Evolutionary conservation across 495 filamentous ascomycete species (phyloP).

Genomic region (Melanomma pulvis-pyrius): DNA sequence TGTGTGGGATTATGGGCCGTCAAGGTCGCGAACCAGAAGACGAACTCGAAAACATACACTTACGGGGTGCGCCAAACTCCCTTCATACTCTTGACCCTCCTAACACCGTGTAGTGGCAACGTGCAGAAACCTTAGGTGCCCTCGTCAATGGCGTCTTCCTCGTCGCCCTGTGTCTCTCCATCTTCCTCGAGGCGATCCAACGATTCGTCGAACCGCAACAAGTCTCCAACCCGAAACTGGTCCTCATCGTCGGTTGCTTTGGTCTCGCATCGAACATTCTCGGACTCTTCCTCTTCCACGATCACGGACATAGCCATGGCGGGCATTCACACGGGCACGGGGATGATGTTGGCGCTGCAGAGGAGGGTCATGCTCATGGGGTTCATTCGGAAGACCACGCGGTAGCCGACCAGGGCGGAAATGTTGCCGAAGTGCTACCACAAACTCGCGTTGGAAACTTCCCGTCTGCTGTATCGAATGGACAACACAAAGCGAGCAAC

Average conservation of each 20-base stretch:
- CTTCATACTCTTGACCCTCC: constrained; percentile 23
- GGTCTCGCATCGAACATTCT: constrained; percentile 88
- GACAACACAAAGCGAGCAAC: neutral
- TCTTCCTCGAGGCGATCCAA: constrained; percentile 90
- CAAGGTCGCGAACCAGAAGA: constrained; percentile 74
- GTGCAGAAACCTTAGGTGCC: constrained; percentile 95
- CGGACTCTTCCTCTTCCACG: constrained; percentile 88
- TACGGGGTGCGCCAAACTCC: constrained; percentile 71
- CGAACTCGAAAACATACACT: constrained; percentile 83
- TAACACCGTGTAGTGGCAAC: constrained; percentile 71
- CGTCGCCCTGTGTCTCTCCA: constrained; percentile 91
- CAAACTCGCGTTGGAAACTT: constrained; percentile 39
- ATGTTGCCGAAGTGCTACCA: constrained; percentile 55
- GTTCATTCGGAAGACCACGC: constrained; percentile 47
- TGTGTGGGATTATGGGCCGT: constrained; percentile 95
- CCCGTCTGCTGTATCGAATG: constrained; percentile 14
- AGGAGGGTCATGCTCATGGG: constrained; percentile 53
- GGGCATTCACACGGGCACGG: constrained; percentile 53
- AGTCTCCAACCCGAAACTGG: constrained; percentile 79
- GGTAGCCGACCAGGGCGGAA: constrained; percentile 52
- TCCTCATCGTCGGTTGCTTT: constrained; percentile 82
- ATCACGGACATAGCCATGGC: constrained; percentile 86
- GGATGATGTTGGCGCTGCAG: constrained; percentile 48
- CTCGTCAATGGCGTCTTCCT: constrained; percentile 96
- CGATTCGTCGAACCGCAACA: constrained; percentile 85